Evolutionary conservation across 805 yeast species (phyloP), one percentile per base, ranked within the genome.

Genomic region (Kluyveromyces nonfermentans): DNA sequence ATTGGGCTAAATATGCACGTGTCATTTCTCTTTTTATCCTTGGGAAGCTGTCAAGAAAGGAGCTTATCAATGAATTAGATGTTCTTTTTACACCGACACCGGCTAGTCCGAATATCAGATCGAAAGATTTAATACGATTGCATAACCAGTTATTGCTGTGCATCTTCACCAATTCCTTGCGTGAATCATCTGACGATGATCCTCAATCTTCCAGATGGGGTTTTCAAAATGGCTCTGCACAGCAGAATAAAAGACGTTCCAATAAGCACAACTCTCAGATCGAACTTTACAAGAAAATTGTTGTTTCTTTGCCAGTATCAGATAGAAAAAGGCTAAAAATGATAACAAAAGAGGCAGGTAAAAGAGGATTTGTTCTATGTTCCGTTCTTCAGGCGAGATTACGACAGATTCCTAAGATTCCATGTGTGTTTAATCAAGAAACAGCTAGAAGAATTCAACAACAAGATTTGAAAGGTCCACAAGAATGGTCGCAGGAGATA

Each of bases 401-500:
- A 32, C 53, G 64, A 20, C 54, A 56, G 35, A 53, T 68, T 33
- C 97, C 97, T 1, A 85, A 84, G 54, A 80, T 90, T 18, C 98
- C 98, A 3, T 78, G 81, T 57, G 79, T 62, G 5, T 56, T 60
- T 14, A 60, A 62, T 39, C 60, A 56, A 16, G 64, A 62, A 33
- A 58, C 64, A 30, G 48, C 59, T 33, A 62, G 58, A 41, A 52
- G 63, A 33, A 54, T 62, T 7, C 58, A 59, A 33, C 48, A 52
- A 22, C 60, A 60, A 41, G 60, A 62, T 44, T 41, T 60, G 15
- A 60, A 62, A 49, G 60, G 63, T 1, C 74, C 85, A 30, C 74
- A 80, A 25, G 82, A 82, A 52, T 88, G 96, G 90, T 86, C 94
- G 18, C 96, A 89, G 61, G 97, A 93, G 57, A 85, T 93, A 15